phyloP scores from a whole-genome alignment of 352 stramenopile species.

The Phytophthora pisi region DNA sequence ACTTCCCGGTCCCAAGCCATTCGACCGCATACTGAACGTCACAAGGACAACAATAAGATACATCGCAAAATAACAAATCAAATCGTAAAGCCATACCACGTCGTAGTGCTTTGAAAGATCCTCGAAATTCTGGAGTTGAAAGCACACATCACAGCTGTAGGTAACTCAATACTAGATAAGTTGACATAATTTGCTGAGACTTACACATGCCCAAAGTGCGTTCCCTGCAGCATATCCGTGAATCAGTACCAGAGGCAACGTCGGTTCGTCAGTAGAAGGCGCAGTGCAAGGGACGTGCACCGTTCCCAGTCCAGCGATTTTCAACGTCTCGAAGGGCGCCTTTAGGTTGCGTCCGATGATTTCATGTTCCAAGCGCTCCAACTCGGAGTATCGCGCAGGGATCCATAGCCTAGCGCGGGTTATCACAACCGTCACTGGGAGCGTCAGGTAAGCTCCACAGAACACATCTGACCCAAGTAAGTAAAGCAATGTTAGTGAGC shows the following conservation, averaged over 20 bases:
- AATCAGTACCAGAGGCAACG: slow-evolving; percentile 54
- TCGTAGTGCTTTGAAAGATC: slow-evolving; percentile 59
- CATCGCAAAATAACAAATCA: not conserved
- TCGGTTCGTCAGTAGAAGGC: slow-evolving; percentile 14
- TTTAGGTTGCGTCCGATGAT: slow-evolving; percentile 52
- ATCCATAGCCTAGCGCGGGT: slow-evolving; percentile 55
- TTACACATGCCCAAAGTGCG: slow-evolving; percentile 68
- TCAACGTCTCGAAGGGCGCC: slow-evolving; percentile 50
- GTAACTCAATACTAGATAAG: slow-evolving; percentile 1
- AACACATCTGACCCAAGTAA: slow-evolving; percentile 29
- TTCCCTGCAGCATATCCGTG: slow-evolving; percentile 73
- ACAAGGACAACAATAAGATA: not conserved
- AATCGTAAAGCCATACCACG: slow-evolving; percentile 34
- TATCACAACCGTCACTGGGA: slow-evolving; percentile 40
- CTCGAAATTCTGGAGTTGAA: slow-evolving; percentile 59
- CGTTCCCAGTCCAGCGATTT: slow-evolving; percentile 65
- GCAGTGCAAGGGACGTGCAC: slow-evolving; percentile 60
- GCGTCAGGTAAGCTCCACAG: slow-evolving; percentile 36
- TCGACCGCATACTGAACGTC: slow-evolving; percentile 64
- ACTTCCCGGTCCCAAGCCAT: slow-evolving; percentile 70
- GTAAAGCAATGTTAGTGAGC: not conserved
- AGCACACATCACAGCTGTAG: not conserved
- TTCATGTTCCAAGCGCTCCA: slow-evolving; percentile 55
- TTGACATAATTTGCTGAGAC: slow-evolving; percentile 15
- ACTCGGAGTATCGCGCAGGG: slow-evolving; percentile 48